Base-by-base conservation (phyloP, 768 basidiomycete genomes). In the Russula earlei region DNA sequence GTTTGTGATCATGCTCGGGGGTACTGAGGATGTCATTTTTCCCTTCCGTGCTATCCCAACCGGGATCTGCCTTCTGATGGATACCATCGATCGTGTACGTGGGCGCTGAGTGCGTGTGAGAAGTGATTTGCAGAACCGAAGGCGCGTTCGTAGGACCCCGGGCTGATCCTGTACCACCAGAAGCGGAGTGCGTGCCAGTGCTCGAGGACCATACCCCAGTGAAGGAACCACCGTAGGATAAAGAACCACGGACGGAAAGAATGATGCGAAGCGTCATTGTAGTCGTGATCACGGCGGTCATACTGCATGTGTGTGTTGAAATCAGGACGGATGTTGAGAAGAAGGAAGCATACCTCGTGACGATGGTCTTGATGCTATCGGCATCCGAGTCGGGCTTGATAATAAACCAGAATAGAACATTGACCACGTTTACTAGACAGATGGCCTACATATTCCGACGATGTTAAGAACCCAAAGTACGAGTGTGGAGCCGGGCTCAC, bases 261-360 rank as follows among this genome's bases (percentile, higher is more conserved):
- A 92, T 76, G 74, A 92, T 89, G 62, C 89, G 87, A 65, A 91
- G 83, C 31, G 83, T 80, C 90, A 91, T 91, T 17, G 89, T 88
- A 38, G 87, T 83, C 27, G 90, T 91, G 57, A 91, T 80, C 33
- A 91, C 88, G 10, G 85, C 87, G 1, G 90, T 79, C 85, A 92
- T 91, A 71, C 81, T 78, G 51, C 4, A 25, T n/a, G 25, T 24
- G 54, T 19, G 38, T 12, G n/a, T 36, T 41, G 27, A 36, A 44
- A 46, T 44, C 14, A 11, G 15, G 25, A 45, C 24, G 29, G 38
- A 25, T 44, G 20, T 49, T 31, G 24, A 33, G 44, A 24, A 12
- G 11, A 46, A 41, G 22, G 15, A 17, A 10, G 47, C 63, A 43
- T 57, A 77, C 77, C 77, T 82, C 22, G 87, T 87, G 41, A 90